Percentiles rank a stretch among this genome's conserved stretches.
Evolutionary conservation across 495 filamentous ascomycete species (phyloP).

Genomic region (Massariosphaeria phaeospora): DNA sequence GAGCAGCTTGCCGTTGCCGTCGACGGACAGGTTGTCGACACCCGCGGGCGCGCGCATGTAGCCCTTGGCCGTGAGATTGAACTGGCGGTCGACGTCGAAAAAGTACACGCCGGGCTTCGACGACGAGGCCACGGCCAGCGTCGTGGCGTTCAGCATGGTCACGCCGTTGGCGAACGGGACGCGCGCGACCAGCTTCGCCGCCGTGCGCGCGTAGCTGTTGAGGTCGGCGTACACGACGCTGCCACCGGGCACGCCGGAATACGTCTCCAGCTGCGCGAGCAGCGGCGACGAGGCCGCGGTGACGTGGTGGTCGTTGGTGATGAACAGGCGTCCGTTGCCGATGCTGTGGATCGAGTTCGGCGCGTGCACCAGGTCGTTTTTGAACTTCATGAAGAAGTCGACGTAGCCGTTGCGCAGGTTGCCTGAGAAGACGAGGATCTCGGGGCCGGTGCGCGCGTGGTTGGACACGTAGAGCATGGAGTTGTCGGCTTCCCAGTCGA

Average conservation of each 20-base stretch:
- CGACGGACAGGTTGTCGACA: slow-evolving; percentile 44
- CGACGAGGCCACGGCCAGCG: slow-evolving; percentile 42
- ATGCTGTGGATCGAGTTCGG: slow-evolving; percentile 33
- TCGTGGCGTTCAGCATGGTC: slow-evolving; percentile 39
- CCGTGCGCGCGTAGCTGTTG: slow-evolving; percentile 12
- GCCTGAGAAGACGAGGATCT: slow-evolving; percentile 32
- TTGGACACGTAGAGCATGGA: slow-evolving; percentile 40
- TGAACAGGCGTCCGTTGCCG: slow-evolving; percentile 21
- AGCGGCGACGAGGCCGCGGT: slow-evolving; percentile 13
- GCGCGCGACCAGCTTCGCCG: slow-evolving; percentile 17
- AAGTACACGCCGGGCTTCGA: slow-evolving; percentile 36
- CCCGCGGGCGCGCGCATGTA: slow-evolving; percentile 36
- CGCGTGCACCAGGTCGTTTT: slow-evolving; percentile 26
- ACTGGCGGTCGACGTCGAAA: slow-evolving; percentile 32
- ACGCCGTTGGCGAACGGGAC: slow-evolving; percentile 42
- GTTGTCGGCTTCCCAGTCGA: slow-evolving; percentile 41
- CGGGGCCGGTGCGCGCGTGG: slow-evolving; percentile 27
- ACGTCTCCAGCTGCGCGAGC: slow-evolving; percentile 39
- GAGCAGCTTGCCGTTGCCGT: slow-evolving; percentile 40
- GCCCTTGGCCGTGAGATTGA: slow-evolving; percentile 24
- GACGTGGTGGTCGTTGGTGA: slow-evolving; percentile 38
- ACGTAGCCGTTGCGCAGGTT: slow-evolving; percentile 1
- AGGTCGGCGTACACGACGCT: slow-evolving; percentile 43
- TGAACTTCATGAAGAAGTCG: slow-evolving; percentile 21
- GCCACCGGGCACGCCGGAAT: slow-evolving; percentile 38